A percentile compares a stretch with the other conserved stretches of the same genome.
Conservation (phyloP, 176 grass and related monocot species). For the Carex scoparia region DNA sequence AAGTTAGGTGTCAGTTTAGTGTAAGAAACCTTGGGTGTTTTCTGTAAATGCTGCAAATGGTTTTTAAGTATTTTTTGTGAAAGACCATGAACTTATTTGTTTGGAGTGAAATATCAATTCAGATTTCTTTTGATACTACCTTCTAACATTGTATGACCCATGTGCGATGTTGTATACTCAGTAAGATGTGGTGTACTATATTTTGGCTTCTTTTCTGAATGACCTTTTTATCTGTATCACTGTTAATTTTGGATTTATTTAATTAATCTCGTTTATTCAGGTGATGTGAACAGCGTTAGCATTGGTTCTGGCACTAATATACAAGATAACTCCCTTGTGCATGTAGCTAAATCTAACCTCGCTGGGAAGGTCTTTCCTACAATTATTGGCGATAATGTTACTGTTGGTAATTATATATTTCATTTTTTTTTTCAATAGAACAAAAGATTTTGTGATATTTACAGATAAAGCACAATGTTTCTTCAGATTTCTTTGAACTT, state of each 20-base stretch:
- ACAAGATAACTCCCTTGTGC: slow-evolving; percentile 93
- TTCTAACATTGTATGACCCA: not conserved
- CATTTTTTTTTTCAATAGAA: not conserved
- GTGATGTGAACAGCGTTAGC: slow-evolving; percentile 66
- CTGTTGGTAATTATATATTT: slow-evolving; percentile 57
- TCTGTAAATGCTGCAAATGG: not conserved
- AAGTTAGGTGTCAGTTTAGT: not conserved
- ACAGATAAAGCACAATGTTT: not conserved
- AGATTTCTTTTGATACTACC: not conserved
- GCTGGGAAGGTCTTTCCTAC: slow-evolving; percentile 87
- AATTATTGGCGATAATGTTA: slow-evolving; percentile 84
- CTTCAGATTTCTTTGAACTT: not conserved
- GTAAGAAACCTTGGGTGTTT: not conserved
- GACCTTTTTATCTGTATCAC: not conserved
- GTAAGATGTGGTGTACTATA: not conserved
- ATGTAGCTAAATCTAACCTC: slow-evolving; percentile 95
- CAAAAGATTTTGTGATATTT: slow-evolving; percentile 6
- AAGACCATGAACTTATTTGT: not conserved
- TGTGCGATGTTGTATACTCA: not conserved
- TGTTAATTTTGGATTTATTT: not conserved
- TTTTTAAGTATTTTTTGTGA: not conserved
- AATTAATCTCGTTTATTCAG: slow-evolving; percentile 35
- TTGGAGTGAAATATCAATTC: not conserved
- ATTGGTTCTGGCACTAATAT: slow-evolving; percentile 94
- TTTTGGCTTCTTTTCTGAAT: not conserved